Evolutionary conservation across 148 eudicot genomes (phyloP).

Genomic region (Polygonum aviculare): DNA sequence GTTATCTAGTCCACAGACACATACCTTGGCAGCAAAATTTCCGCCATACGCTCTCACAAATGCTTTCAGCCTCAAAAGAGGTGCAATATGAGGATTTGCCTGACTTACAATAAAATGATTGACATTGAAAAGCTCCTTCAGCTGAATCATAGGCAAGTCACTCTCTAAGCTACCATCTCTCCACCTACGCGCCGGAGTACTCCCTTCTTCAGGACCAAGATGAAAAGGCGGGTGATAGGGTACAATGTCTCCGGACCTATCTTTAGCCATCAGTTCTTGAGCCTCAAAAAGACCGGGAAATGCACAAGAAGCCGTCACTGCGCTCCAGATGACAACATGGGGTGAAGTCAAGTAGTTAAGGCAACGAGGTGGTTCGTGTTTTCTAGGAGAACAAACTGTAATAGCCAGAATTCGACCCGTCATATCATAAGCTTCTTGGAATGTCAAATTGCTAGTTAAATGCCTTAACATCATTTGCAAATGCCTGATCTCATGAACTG

Average conservation of each 20-base stretch:
- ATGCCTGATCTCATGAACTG: slow-evolving; percentile 85
- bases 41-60: slow-evolving; percentile 89
- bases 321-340: slow-evolving; percentile 98
- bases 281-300: slow-evolving; percentile 99
- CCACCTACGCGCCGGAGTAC: slow-evolving; percentile 67
- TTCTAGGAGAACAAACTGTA: slow-evolving; percentile 92
- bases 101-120: slow-evolving; percentile 96
- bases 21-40: slow-evolving; percentile 91
- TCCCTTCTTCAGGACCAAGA: slow-evolving; percentile 67
- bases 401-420: slow-evolving; percentile 84
- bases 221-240: slow-evolving; percentile 93
- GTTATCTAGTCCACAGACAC: slow-evolving; percentile 3
- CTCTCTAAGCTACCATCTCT: slow-evolving; percentile 98
- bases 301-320: slow-evolving; percentile 98
- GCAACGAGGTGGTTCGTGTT: slow-evolving; percentile 96
- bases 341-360: slow-evolving; percentile 94
- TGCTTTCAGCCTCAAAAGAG: slow-evolving; percentile 72
- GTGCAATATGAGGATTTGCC: slow-evolving; percentile 96
- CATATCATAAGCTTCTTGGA: slow-evolving; percentile 94
- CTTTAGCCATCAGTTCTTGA: slow-evolving; percentile 94
- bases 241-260: slow-evolving; percentile 78
- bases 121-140: slow-evolving; percentile 95
- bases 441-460: slow-evolving; percentile 77
- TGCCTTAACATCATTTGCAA: slow-evolving; percentile 71
- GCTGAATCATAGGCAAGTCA: slow-evolving; percentile 94